Evolutionary conservation across 805 yeast species (phyloP).

Genomic region (Metschnikowia kunwiensis): DNA sequence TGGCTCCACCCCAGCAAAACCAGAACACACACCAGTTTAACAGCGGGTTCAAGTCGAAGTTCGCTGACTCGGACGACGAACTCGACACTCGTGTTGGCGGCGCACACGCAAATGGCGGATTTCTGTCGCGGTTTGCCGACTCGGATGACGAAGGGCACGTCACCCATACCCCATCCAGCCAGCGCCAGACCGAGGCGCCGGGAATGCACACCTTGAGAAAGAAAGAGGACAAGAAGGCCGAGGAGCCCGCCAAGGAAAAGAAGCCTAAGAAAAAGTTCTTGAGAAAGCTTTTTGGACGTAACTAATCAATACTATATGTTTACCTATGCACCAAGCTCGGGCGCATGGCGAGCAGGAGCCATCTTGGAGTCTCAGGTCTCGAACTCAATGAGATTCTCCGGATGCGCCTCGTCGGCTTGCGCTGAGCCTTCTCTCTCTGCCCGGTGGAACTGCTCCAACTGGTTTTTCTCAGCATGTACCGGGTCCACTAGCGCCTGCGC

Average conservation of each 20-base stretch:
- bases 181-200: constrained; percentile 9
- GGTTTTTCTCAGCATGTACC: constrained; percentile 12
- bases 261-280: constrained; percentile 32
- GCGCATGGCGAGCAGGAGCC: too few species aligned
- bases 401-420: constrained; percentile 9
- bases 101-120: constrained; percentile 13
- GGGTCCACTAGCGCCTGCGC: constrained; percentile 39
- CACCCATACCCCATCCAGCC: background rate
- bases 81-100: constrained; percentile 7
- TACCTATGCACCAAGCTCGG: too few species aligned
- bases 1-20: background rate
- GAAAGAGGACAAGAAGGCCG: constrained; percentile 6
- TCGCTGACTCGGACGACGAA: constrained; percentile 65
- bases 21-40: background rate
- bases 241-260: constrained; percentile 23
- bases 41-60: constrained; percentile 48
- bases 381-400: constrained; percentile 43
- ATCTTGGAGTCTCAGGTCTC: constrained; percentile 34
- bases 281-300: constrained; percentile 39
- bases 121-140: constrained; percentile 27
- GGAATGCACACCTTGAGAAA: constrained; percentile 14
- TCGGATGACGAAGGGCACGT: constrained; percentile 27
- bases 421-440: constrained; percentile 18
- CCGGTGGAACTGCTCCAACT: constrained; percentile 25
- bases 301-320: too few species aligned